phyloP scores from a whole-genome alignment of 352 stramenopile species.

The Phytophthora pistaciae region DNA sequence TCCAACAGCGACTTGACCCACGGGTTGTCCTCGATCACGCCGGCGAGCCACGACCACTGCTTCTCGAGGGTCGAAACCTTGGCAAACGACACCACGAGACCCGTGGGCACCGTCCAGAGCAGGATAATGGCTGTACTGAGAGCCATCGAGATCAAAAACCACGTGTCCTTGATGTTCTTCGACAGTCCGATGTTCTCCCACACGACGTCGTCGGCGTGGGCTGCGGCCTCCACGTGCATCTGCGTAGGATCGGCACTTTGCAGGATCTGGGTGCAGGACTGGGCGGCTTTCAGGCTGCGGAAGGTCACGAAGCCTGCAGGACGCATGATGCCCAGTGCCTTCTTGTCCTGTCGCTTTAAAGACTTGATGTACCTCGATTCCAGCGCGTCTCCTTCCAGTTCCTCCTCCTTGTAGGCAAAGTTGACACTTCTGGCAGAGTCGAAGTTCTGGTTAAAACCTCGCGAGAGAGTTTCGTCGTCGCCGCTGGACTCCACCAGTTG shows the following conservation, averaged over 20 bases:
- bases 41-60: constrained; percentile 54
- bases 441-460: constrained; percentile 27
- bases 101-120: constrained; percentile 86
- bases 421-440: constrained; percentile 43
- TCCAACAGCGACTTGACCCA: constrained; percentile 82
- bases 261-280: constrained; percentile 84
- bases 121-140: constrained; percentile 79
- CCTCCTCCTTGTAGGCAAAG: constrained; percentile 42
- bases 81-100: constrained; percentile 78
- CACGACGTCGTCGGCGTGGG: constrained; percentile 73
- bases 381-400: constrained; percentile 35
- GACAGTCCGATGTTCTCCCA: constrained; percentile 87
- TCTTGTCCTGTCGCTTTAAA: constrained; percentile 51
- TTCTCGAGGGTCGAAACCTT: constrained; percentile 68
- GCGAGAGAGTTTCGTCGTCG: constrained; percentile 34
- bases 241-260: constrained; percentile 77
- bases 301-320: constrained; percentile 85
- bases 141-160: constrained; percentile 70
- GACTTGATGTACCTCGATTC: constrained; percentile 75
- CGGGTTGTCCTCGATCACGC: constrained; percentile 58
- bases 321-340: constrained; percentile 71
- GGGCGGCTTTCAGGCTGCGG: constrained; percentile 71
- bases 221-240: constrained; percentile 75
- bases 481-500: constrained; percentile 66
- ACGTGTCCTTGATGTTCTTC: constrained; percentile 76